Percentiles rank a stretch among this genome's conserved stretches.
Conservation (phyloP, 306 rosid species). For the Canavalia gladiata region DNA sequence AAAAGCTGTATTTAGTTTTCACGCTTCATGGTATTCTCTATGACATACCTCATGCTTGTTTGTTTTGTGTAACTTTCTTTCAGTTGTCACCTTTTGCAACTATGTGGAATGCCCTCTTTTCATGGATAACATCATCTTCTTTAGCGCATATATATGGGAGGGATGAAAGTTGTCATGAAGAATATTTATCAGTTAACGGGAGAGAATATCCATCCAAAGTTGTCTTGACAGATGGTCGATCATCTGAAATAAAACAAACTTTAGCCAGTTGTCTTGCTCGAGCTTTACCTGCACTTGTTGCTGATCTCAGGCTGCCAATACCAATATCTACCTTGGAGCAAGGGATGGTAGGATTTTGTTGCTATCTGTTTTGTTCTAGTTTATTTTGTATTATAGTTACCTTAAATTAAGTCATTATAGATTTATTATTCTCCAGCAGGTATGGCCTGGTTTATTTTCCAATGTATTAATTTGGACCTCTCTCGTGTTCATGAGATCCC, state of each 20-base stretch:
- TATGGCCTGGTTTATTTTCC: slow-evolving; percentile 14
- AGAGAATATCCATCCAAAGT: slow-evolving; percentile 74
- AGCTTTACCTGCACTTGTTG: slow-evolving; percentile 79
- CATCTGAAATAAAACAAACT: slow-evolving; percentile 90
- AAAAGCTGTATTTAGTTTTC: slow-evolving; percentile 31
- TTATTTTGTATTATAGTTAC: slow-evolving; percentile 29
- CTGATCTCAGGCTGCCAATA: slow-evolving; percentile 72
- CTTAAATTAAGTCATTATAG: slow-evolving; percentile 14
- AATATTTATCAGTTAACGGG: slow-evolving; percentile 71
- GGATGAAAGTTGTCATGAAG: slow-evolving; percentile 84
- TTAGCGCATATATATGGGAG: slow-evolving; percentile 87
- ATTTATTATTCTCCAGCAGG: slow-evolving; percentile 25
- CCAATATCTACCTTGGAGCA: slow-evolving; percentile 89
- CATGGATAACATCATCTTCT: slow-evolving; percentile 85
- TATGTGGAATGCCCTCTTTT: slow-evolving; percentile 85
- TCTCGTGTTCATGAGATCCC: slow-evolving; percentile 1
- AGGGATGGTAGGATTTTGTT: slow-evolving; percentile 71
- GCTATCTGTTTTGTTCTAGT: slow-evolving; percentile 36
- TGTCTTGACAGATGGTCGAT: slow-evolving; percentile 83
- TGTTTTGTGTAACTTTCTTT: slow-evolving; percentile 16
- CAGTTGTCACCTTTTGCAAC: slow-evolving; percentile 95
- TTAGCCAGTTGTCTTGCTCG: slow-evolving; percentile 86
- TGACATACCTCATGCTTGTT: slow-evolving; percentile 23
- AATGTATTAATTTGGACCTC: slow-evolving; percentile 6
- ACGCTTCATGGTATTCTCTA: slow-evolving; percentile 27